A percentile compares a stretch with the other conserved stretches of the same genome.
Conservation (phyloP, 495 filamentous ascomycete species). For the Chaetomium cochliodes region DNA sequence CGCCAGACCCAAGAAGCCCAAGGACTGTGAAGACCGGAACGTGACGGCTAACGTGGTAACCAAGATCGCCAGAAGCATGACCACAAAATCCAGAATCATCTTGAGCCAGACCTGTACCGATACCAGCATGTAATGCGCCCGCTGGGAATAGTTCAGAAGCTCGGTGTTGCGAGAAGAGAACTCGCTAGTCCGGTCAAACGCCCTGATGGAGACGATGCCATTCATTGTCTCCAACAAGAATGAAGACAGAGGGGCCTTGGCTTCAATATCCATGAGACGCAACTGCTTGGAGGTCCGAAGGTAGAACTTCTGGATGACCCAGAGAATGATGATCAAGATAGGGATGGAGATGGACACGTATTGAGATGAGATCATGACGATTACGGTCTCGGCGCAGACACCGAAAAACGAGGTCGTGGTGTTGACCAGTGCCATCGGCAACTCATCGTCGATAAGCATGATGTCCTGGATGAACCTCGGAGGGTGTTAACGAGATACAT, state of each 20-base stretch:
- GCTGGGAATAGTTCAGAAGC: constrained; percentile 52
- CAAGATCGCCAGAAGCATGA: constrained; percentile 39
- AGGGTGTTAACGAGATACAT: background rate
- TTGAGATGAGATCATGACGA: constrained; percentile 18
- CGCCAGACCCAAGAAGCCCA: constrained; percentile 35
- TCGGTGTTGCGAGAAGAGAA: constrained; percentile 34
- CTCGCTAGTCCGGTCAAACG: constrained; percentile 47
- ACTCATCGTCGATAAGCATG: constrained; percentile 17
- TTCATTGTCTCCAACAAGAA: constrained; percentile 45
- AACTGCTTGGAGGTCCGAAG: constrained; percentile 58
- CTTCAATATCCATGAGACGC: constrained; percentile 55
- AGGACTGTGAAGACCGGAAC: constrained; percentile 35
- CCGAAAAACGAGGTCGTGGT: constrained; percentile 25
- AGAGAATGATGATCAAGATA: constrained; percentile 40
- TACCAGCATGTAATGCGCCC: constrained; percentile 47
- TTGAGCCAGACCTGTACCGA: constrained; percentile 53
- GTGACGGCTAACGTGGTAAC: constrained; percentile 43
- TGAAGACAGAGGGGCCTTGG: constrained; percentile 38
- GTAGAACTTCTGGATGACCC: constrained; percentile 54
- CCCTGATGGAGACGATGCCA: constrained; percentile 48
- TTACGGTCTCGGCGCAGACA: constrained; percentile 22
- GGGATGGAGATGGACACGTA: constrained; percentile 31
- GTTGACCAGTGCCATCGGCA: constrained; percentile 16
- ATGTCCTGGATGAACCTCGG: constrained; percentile 19
- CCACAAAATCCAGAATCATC: constrained; percentile 48